Evolutionary conservation across 106 monocot species (phyloP).

Genomic region (Acorus gramineus): DNA sequence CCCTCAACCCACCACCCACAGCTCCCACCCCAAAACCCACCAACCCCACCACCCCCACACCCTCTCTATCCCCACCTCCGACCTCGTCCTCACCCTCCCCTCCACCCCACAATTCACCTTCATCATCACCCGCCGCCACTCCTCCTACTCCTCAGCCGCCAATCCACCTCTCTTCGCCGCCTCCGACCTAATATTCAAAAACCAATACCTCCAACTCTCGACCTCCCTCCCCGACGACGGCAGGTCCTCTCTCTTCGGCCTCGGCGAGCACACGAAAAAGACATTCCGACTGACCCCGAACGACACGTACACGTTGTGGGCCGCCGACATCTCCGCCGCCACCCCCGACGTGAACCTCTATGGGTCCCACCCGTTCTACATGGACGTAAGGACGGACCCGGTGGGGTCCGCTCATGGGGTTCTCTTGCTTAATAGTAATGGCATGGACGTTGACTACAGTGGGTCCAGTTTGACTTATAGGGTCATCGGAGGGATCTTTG

Average conservation of each 20-base stretch:
- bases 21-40: background rate
- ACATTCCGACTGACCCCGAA: slow-evolving; percentile 29
- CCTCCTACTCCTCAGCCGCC: slow-evolving; percentile 28
- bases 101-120: slow-evolving; percentile 24
- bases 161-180: slow-evolving; percentile 3
- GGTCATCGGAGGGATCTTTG: slow-evolving; percentile 50
- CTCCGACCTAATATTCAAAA: slow-evolving; percentile 28
- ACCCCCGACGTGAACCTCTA: slow-evolving; percentile 38
- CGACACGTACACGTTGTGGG: slow-evolving; percentile 63
- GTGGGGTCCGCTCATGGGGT: slow-evolving; percentile 31
- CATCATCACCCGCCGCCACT: slow-evolving; percentile 37
- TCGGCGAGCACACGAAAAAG: slow-evolving; percentile 61
- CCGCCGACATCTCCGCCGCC: slow-evolving; percentile 28
- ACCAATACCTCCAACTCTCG: slow-evolving; percentile 35
- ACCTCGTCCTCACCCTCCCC: slow-evolving; percentile 36
- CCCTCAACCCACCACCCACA: background rate
- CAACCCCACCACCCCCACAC: background rate
- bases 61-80: slow-evolving; percentile 21
- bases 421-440: slow-evolving; percentile 50
- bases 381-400: slow-evolving; percentile 26
- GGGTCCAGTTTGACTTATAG: slow-evolving; percentile 39
- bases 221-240: slow-evolving; percentile 24
- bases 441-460: slow-evolving; percentile 41
- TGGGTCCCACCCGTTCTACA: slow-evolving; percentile 71
- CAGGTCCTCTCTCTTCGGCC: slow-evolving; percentile 25